These are phyloP conservation scores for Pulveroboletus ravenelii DNA, from an alignment of 768 basidiomycete species.

Conservation along the genomic window DNA sequence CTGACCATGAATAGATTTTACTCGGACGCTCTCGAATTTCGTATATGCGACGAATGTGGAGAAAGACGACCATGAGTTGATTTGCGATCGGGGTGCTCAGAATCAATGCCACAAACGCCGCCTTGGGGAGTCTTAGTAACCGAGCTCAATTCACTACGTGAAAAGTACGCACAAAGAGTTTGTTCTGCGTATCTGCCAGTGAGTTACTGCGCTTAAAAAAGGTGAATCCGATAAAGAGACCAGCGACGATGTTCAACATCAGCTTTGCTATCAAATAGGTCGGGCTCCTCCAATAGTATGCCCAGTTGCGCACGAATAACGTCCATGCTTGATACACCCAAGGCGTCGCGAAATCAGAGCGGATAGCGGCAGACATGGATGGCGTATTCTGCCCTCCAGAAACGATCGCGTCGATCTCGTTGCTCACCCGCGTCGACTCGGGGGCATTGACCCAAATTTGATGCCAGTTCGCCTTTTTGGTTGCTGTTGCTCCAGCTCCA, in stretches of 20 bases:
- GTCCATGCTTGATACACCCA: no score
- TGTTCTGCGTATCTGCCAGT: conserved; percentile 59
- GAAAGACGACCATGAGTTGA: conserved; percentile 60
- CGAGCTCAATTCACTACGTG: neutral
- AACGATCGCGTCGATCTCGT: no score
- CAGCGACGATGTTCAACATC: conserved; percentile 47
- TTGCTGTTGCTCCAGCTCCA: no score
- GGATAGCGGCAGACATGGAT: no score
- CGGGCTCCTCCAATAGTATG: conserved; percentile 38
- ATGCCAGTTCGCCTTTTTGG: no score
- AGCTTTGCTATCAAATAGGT: conserved; percentile 60
- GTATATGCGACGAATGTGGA: conserved; percentile 55
- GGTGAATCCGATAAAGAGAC: conserved; percentile 57
- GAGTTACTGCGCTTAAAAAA: conserved; percentile 54
- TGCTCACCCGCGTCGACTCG: no score
- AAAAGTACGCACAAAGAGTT: conserved; percentile 51
- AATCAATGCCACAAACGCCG: conserved; percentile 55
- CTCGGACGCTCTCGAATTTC: conserved; percentile 64
- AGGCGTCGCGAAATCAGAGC: no score
- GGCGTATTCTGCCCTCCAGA: no score
- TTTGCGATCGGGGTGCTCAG: conserved; percentile 49
- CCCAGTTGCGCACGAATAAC: no score
- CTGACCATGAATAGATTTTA: conserved; percentile 62
- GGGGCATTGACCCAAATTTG: no score
- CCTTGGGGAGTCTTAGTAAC: conserved; percentile 25